phyloP scores from a whole-genome alignment of 1,284 basidiomycete species.

The Marasmius sp. region DNA sequence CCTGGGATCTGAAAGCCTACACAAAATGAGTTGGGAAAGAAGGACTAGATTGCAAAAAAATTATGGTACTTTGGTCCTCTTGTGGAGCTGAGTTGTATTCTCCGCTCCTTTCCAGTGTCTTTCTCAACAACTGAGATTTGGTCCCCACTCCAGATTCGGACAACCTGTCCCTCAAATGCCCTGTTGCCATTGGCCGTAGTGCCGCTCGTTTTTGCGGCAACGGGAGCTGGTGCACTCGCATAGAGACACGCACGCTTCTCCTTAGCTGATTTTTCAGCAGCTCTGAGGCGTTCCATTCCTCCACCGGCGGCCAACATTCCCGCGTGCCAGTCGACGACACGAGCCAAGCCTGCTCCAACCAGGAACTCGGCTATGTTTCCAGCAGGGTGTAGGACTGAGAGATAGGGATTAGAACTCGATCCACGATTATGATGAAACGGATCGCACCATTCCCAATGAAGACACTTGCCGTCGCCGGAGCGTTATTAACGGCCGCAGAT shows the following conservation, averaged over 20 bases:
- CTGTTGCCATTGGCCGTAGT: conserved; percentile 44
- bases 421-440: neutral
- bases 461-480: conserved; percentile 72
- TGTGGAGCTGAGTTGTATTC: conserved; percentile 88
- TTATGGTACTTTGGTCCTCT: conserved; percentile 75
- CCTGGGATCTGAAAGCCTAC: conserved; percentile 81
- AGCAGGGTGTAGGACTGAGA: conserved; percentile 80
- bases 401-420: neutral
- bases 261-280: conserved; percentile 84
- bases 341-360: conserved; percentile 82
- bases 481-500: conserved; percentile 53
- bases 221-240: conserved; percentile 48
- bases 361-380: conserved; percentile 95
- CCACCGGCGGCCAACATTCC: conserved; percentile 85
- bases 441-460: conserved; percentile 82
- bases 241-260: conserved; percentile 82
- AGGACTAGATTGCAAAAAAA: conserved; percentile 3
- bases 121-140: conserved; percentile 83
- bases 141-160: conserved; percentile 91
- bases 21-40: conserved; percentile 2
- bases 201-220: conserved; percentile 41
- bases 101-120: conserved; percentile 73
- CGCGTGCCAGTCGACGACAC: conserved; percentile 97
- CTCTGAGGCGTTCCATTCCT: conserved; percentile 83
- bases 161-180: conserved; percentile 82